Conservation (phyloP, 805 yeast genomes). For the Candida pseudoglaebosa region DNA sequence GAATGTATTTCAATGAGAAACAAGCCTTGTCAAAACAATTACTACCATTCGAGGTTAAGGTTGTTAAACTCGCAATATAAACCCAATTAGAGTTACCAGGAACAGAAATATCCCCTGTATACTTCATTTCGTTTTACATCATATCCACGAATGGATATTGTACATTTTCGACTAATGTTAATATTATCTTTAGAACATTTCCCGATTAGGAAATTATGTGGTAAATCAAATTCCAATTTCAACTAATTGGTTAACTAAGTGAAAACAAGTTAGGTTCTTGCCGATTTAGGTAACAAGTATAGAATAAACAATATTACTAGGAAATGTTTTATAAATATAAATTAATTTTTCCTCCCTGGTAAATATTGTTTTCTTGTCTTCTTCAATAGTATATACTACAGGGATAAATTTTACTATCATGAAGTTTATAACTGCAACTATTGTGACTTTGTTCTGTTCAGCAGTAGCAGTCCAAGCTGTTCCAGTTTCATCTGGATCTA, state of each 20-base stretch:
- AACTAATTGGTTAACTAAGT: neutral
- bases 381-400: too few relatives aligned
- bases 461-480: neutral
- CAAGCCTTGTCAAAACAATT: neutral
- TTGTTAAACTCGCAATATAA: neutral
- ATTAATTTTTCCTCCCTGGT: neutral
- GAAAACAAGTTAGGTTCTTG: neutral
- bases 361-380: neutral
- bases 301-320: too few relatives aligned
- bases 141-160: too few relatives aligned
- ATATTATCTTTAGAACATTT: neutral
- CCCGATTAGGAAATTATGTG: slow-evolving; percentile 3
- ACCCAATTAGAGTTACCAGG: neutral
- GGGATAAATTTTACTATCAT: neutral
- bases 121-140: too few relatives aligned
- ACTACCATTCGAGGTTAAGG: neutral
- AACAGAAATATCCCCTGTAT: neutral
- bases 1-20: too few relatives aligned
- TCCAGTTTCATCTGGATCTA: neutral
- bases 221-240: neutral
- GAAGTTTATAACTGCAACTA: neutral
- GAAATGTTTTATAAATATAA: neutral
- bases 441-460: neutral
- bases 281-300: neutral
- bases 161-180: too few relatives aligned